phyloP scores from a whole-genome alignment of 108 stramenopile genomes.

The Nitzschia palea region DNA sequence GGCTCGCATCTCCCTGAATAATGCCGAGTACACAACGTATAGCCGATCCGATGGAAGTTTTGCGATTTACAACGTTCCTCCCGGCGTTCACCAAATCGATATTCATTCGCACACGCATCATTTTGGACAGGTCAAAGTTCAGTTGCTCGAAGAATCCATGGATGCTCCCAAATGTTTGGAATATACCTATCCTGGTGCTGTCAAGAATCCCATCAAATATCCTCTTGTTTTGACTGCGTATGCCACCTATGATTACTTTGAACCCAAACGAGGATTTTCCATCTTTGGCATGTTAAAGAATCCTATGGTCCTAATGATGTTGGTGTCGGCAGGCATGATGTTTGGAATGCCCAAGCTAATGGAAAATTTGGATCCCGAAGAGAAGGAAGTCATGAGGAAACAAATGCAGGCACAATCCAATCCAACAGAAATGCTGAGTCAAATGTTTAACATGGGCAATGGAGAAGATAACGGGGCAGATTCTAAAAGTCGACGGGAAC shows the following conservation, averaged over 20 bases:
- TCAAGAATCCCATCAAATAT: conserved; percentile 61
- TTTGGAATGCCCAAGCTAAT: conserved; percentile 88
- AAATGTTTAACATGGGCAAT: conserved; percentile 66
- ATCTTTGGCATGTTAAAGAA: conserved; percentile 76
- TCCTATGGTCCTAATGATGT: conserved; percentile 90
- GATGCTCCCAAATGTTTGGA: conserved; percentile 83
- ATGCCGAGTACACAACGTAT: conserved; percentile 76
- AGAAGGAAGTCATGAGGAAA: conserved; percentile 81
- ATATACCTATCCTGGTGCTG: conserved; percentile 82
- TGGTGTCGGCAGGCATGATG: conserved; percentile 72
- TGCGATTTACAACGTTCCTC: conserved; percentile 68
- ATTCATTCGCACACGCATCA: conserved; percentile 68
- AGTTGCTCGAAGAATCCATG: conserved; percentile 67
- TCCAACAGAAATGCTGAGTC: conserved; percentile 83
- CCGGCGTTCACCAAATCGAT: conserved; percentile 82
- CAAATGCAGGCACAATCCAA: conserved; percentile 88
- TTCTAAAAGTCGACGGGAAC: conserved; percentile 10
- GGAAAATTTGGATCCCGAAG: conserved; percentile 85
- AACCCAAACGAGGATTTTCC: conserved; percentile 66
- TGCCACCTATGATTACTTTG: conserved; percentile 81
- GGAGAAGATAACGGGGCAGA: conserved; percentile 36
- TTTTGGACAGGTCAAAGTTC: conserved; percentile 81
- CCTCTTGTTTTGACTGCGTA: conserved; percentile 75
- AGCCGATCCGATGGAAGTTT: conserved; percentile 70
- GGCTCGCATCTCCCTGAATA: conserved; percentile 74